phyloP scores from a whole-genome alignment of 2,329 filamentous ascomycete species.

The Geoglossum cookeanum region DNA sequence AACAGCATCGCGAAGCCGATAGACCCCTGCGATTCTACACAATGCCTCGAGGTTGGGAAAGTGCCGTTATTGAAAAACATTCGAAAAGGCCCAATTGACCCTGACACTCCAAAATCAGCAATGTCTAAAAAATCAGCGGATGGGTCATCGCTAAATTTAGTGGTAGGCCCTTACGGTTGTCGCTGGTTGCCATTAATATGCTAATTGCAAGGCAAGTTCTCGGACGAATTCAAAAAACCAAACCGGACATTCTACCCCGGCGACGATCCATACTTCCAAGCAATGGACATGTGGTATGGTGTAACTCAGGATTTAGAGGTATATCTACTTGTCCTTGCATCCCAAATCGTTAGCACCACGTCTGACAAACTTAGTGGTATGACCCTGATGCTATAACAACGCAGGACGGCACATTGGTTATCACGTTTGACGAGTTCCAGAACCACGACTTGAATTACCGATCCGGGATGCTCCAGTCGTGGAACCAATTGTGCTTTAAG shows the following conservation, averaged over 20 bases:
- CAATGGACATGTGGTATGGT: constrained; percentile 52
- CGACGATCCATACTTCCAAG: constrained; percentile 51
- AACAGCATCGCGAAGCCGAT: neutral
- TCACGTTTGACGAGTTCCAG: constrained; percentile 44
- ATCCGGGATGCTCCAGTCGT: constrained; percentile 56
- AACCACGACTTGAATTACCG: constrained; percentile 48
- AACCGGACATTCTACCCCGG: constrained; percentile 52
- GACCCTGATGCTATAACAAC: constrained; percentile 49
- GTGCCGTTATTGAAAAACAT: constrained; percentile 39
- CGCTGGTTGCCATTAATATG: neutral
- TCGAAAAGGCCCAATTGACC: constrained; percentile 42
- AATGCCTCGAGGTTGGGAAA: constrained; percentile 31
- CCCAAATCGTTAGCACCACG: neutral
- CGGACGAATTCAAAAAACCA: constrained; percentile 50
- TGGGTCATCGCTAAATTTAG: constrained; percentile 42
- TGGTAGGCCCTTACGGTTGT: constrained; percentile 26
- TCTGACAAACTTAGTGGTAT: constrained; percentile 34
- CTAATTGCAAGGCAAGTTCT: constrained; percentile 28
- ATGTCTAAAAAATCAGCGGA: constrained; percentile 35
- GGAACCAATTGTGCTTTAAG: constrained; percentile 57
- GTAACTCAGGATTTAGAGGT: constrained; percentile 50
- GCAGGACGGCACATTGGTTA: constrained; percentile 39
- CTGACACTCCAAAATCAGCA: constrained; percentile 41
- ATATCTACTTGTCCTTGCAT: constrained; percentile 9
- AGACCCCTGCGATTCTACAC: constrained; percentile 19